phyloP scores from a whole-genome alignment of 768 basidiomycete genomes.

The Pleurotus tuber-regium region DNA sequence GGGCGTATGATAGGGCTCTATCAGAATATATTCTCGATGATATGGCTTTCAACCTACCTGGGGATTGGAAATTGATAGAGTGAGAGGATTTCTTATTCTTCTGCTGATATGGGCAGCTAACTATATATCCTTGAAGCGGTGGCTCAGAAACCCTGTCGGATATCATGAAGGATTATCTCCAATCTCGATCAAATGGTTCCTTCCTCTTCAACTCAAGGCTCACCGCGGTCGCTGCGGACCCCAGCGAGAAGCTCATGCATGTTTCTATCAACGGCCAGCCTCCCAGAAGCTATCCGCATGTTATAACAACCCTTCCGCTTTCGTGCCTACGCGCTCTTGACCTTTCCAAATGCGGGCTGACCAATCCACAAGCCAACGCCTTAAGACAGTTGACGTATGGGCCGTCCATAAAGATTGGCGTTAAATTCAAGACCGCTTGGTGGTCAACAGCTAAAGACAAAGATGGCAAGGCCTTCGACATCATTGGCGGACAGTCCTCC shows the following conservation, averaged over 20 bases:
- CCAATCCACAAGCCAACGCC: conserved; percentile 28
- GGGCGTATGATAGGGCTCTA: conserved; percentile 31
- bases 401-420: conserved; percentile 32
- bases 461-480: conserved; percentile 20
- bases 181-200: neutral
- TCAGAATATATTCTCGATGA: conserved; percentile 31
- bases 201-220: conserved; percentile 12
- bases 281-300: conserved; percentile 16
- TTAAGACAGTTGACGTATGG: conserved; percentile 30
- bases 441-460: conserved; percentile 27
- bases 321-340: conserved; percentile 28
- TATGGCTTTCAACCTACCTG: conserved; percentile 22
- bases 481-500: conserved; percentile 38
- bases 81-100: conserved; percentile 15
- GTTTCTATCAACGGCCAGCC: conserved; percentile 1
- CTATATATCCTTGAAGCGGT: conserved; percentile 13
- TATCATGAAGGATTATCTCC: conserved; percentile 19
- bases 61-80: conserved; percentile 21
- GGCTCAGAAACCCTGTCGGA: conserved; percentile 20
- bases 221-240: conserved; percentile 9
- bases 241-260: conserved; percentile 1
- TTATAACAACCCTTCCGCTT: conserved; percentile 32
- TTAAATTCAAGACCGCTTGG: conserved; percentile 32
- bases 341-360: conserved; percentile 19
- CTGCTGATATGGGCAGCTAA: neutral